Conservation (phyloP, 805 yeast genomes). For the Myxozyma lipomycoides region DNA sequence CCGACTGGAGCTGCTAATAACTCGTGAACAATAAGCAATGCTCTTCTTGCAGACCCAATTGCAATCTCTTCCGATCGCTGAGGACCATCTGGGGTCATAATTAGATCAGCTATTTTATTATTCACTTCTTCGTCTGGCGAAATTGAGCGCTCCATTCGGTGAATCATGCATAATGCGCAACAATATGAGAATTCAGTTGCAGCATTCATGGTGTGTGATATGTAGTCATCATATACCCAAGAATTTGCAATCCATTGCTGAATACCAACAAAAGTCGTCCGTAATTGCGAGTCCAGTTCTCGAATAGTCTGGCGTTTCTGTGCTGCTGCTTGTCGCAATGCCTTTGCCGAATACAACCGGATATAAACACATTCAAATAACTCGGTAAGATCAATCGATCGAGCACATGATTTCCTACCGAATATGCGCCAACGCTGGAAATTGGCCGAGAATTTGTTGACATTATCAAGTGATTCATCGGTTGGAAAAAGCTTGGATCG, state of each 20-base stretch:
- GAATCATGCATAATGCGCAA: slow-evolving; percentile 16
- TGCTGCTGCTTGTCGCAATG: slow-evolving; percentile 3
- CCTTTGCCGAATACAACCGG: slow-evolving; percentile 18
- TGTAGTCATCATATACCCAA: background rate
- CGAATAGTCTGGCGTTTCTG: slow-evolving; percentile 13
- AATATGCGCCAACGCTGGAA: background rate
- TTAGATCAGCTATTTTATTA: background rate
- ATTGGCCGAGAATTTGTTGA: too few relatives aligned
- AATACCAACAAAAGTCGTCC: too few relatives aligned
- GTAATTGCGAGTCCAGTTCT: slow-evolving; percentile 10
- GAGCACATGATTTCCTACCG: background rate
- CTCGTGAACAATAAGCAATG: slow-evolving; percentile 6
- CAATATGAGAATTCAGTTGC: slow-evolving; percentile 9
- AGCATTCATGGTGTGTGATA: slow-evolving; percentile 1
- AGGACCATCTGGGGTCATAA: slow-evolving; percentile 4
- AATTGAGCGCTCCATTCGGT: slow-evolving; percentile 7
- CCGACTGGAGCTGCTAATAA: background rate
- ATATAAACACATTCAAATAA: slow-evolving; percentile 12
- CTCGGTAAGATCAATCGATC: background rate
- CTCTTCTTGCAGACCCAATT: slow-evolving; percentile 12
- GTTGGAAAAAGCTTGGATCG: background rate
- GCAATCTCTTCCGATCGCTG: slow-evolving; percentile 9
- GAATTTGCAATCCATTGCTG: slow-evolving; percentile 6
- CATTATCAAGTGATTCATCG: too few relatives aligned
- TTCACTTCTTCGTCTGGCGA: background rate